Percentiles rank a stretch among this genome's conserved stretches.
These are phyloP conservation scores for Penicillium sp. DNA, from an alignment of 2,329 filamentous ascomycete species.

Conservation along the genomic window DNA sequence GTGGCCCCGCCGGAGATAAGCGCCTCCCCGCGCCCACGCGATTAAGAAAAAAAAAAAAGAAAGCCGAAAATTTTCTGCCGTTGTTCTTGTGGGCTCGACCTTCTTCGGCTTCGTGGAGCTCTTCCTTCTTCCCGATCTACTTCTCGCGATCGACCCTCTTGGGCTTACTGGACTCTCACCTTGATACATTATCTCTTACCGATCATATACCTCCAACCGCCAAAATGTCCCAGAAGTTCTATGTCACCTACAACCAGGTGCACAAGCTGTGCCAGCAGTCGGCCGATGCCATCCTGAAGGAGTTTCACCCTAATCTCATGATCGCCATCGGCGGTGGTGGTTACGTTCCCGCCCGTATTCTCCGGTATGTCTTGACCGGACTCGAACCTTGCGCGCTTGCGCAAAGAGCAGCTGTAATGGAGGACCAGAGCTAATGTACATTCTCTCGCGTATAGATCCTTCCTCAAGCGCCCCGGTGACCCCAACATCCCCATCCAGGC, in stretches of 20 bases:
- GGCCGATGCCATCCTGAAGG: constrained; percentile 76
- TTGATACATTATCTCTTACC: neutral
- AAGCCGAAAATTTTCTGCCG: constrained; percentile 16
- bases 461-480: constrained; percentile 83
- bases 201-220: constrained; percentile 7
- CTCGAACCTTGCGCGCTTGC: neutral
- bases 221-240: constrained; percentile 81
- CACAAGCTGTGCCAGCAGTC: constrained; percentile 95
- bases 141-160: neutral
- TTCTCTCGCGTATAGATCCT: constrained; percentile 60
- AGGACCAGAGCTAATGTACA: neutral
- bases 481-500: constrained; percentile 99
- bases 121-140: neutral
- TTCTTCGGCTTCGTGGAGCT: neutral
- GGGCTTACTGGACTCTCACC: neutral
- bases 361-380: constrained; percentile 61
- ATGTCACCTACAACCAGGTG: constrained; percentile 91
- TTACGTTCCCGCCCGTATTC: constrained; percentile 94
- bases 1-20: constrained; percentile 6
- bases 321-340: constrained; percentile 97
- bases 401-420: neutral
- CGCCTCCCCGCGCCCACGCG: constrained; percentile 15
- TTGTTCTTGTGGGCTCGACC: constrained; percentile 13
- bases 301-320: constrained; percentile 92
- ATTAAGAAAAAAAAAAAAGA: constrained; percentile 3